Evolutionary conservation across 495 filamentous ascomycete species (phyloP).

Genomic region (Tetracladium setigerum): DNA sequence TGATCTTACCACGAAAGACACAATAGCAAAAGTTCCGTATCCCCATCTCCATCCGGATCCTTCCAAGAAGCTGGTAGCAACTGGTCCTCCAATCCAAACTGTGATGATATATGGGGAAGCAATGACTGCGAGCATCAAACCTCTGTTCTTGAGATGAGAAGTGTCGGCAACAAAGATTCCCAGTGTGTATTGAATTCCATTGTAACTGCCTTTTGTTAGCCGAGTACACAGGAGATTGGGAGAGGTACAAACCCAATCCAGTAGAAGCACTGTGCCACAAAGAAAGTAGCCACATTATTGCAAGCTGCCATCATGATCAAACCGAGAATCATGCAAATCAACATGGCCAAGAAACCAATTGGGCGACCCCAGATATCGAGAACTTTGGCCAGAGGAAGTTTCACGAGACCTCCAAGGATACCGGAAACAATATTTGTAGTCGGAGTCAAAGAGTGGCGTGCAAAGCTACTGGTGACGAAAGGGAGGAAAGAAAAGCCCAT

Average conservation of each 20-base stretch:
- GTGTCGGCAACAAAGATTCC: conserved; percentile 56
- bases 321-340: conserved; percentile 15
- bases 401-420: conserved; percentile 44
- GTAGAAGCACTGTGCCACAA: conserved; percentile 25
- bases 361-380: conserved; percentile 46
- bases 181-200: conserved; percentile 41
- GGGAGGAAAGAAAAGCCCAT: conserved; percentile 24
- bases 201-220: conserved; percentile 21
- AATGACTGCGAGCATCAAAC: conserved; percentile 45
- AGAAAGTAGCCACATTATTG: conserved; percentile 27
- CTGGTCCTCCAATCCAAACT: conserved; percentile 34
- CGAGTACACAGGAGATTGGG: conserved; percentile 1
- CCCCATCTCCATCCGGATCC: conserved; percentile 46
- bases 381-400: conserved; percentile 49
- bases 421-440: conserved; percentile 29
- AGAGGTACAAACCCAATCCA: conserved; percentile 33
- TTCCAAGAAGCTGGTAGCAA: conserved; percentile 29
- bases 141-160: conserved; percentile 47
- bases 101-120: conserved; percentile 52
- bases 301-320: conserved; percentile 32
- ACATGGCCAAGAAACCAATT: conserved; percentile 23
- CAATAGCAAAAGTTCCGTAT: conserved; percentile 44
- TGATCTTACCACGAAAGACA: conserved; percentile 37
- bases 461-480: conserved; percentile 29
- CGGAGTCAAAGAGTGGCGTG: conserved; percentile 28